Conservation (phyloP, 768 basidiomycete species). For the Coprinopsis cinerea region DNA sequence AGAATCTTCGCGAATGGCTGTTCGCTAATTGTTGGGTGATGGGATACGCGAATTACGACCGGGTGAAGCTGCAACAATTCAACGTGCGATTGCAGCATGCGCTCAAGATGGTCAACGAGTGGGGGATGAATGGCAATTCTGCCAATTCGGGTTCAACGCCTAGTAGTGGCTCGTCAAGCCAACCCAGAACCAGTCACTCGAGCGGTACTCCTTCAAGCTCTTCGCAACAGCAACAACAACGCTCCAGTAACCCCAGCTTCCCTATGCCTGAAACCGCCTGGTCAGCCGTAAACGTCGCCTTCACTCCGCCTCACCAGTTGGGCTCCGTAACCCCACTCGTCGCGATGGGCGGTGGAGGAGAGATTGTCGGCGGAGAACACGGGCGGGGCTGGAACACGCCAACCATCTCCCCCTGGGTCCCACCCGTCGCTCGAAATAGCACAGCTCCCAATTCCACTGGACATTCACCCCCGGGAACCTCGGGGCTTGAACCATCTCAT, state of each 20-base stretch:
- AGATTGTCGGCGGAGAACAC: conserved; percentile 4
- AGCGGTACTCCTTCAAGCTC: too few relatives aligned
- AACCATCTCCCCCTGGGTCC: background rate
- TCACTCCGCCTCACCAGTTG: background rate
- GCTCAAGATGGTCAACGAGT: conserved; percentile 29
- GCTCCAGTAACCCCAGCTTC: background rate
- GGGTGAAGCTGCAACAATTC: conserved; percentile 38
- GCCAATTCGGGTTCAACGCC: background rate
- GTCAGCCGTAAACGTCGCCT: conserved; percentile 4
- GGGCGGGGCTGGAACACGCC: conserved; percentile 1
- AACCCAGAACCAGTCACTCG: too few relatives aligned
- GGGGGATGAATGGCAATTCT: conserved; percentile 15
- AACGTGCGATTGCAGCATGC: conserved; percentile 50
- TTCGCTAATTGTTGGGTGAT: conserved; percentile 55
- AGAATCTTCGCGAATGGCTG: conserved; percentile 54
- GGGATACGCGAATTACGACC: conserved; percentile 48
- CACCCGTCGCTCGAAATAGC: background rate
- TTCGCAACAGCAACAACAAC: too few relatives aligned
- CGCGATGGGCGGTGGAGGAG: conserved; percentile 9
- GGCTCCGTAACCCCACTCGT: background rate
- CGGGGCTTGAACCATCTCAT: too few relatives aligned
- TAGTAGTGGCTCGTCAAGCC: background rate
- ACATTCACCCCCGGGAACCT: background rate
- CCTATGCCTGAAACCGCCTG: background rate
- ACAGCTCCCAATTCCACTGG: background rate